phyloP scores from a whole-genome alignment of 2,329 filamentous ascomycete genomes.

The Trichoderma koningiopsis region DNA sequence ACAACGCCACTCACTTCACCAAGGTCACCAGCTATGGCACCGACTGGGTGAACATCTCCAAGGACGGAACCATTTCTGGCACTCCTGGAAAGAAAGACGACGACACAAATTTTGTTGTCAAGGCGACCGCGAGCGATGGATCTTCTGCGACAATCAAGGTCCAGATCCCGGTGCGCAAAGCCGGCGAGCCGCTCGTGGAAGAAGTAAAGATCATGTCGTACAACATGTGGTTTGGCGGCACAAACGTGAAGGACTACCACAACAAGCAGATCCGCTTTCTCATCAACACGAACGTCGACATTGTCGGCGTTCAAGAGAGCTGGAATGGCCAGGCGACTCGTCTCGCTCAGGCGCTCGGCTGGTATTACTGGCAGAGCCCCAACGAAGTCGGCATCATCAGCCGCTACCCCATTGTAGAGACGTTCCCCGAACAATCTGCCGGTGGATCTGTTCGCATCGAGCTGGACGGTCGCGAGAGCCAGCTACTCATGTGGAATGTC shows the following conservation, averaged over 20 bases:
- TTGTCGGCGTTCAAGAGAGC: slow-evolving; percentile 45
- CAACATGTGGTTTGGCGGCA: slow-evolving; percentile 47
- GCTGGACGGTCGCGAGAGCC: slow-evolving; percentile 37
- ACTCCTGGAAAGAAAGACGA: slow-evolving; percentile 33
- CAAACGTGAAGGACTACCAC: slow-evolving; percentile 41
- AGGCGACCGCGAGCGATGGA: slow-evolving; percentile 34
- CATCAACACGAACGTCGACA: slow-evolving; percentile 36
- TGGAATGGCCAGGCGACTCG: slow-evolving; percentile 36
- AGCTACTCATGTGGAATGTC: slow-evolving; percentile 42
- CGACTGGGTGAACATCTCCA: slow-evolving; percentile 40
- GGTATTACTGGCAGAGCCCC: slow-evolving; percentile 41
- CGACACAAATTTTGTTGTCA: slow-evolving; percentile 33
- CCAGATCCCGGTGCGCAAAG: slow-evolving; percentile 38
- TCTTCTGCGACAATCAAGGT: slow-evolving; percentile 35
- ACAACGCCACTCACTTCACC: slow-evolving; percentile 34
- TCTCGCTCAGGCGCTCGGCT: slow-evolving; percentile 44
- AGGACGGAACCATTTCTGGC: slow-evolving; percentile 42
- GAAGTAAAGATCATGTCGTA: slow-evolving; percentile 41
- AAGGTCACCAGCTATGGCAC: slow-evolving; percentile 29
- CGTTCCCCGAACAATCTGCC: slow-evolving; percentile 32
- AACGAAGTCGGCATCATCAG: slow-evolving; percentile 41
- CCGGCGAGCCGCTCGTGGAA: slow-evolving; percentile 36
- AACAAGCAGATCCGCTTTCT: slow-evolving; percentile 45
- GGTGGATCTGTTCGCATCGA: slow-evolving; percentile 40
- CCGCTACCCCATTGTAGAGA: slow-evolving; percentile 44